Evolutionary conservation across 2,329 filamentous ascomycete genomes (phyloP), one percentile per base, ranked within the genome.

Genomic region (Orbilia quercus): DNA sequence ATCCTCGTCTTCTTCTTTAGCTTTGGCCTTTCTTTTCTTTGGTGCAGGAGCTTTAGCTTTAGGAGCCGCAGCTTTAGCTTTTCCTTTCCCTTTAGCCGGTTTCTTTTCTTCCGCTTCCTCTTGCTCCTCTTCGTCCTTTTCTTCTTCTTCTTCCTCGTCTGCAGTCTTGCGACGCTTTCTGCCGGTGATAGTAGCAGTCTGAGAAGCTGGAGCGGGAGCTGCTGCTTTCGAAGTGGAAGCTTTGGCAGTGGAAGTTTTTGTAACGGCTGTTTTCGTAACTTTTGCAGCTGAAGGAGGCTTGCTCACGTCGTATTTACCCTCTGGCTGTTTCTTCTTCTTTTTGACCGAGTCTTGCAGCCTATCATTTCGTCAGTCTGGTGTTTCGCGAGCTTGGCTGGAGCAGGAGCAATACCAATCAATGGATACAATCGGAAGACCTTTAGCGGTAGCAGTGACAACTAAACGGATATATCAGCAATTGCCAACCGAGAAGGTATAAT

Each of bases 171-270:
- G 75, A 11, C 74, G 75, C 16, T 72, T 75, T n/a, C 57, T 74
- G 14, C 76, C 70, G 25, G 47, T 75, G 20, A 66, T 71, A 9
- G 66, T 76, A 18, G 60, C 51, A 9, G 44, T 63, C 28, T 75
- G 75, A 0, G 66, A 53, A 20, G 72, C 59, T 11, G 71, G 51
- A 9, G 71, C 57, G 4, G 65, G 59, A 20, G 55, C 34, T 60
- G 48, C 14, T 51, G 69, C 45, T 20, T 34, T n/a, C 14, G 51
- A 63, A 48, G 59, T 40, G 25, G 60, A 67, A n/a, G 67, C 64
- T 66, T 57, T 69, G 4, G 64, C 38, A 2, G 44, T 78, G 78
- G 76, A 62, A 80, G 80, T 80, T 72, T 82, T 82, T 5, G 55
- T 22, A 18, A 44, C 22, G 20, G 75, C 76, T 67, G 50, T 55